Evolutionary conservation across 805 yeast species (phyloP), one percentile per base, ranked within the genome.

Genomic region (Myxozyma melibiosi): DNA sequence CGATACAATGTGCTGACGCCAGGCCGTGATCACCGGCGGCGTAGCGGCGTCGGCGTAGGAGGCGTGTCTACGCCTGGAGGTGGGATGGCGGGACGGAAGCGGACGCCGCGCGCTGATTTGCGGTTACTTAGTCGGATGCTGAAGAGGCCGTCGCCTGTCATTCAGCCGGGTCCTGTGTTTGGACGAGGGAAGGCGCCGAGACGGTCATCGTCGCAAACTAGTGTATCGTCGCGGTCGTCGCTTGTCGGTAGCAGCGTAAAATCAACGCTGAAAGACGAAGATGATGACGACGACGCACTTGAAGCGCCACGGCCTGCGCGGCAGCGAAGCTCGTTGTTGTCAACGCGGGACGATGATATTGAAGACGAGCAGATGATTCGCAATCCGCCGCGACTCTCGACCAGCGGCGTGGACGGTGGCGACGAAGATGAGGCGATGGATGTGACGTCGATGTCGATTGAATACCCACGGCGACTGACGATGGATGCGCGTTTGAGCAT

Each of bases 71-170:
- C n/a, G n/a, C n/a, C 22, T 1, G 25, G 47, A 18, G 39, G 53
- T 31, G 47, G 48, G 6, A 41, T 18, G 4, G 35, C 35, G 14
- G 30, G 13, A n/a, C 30, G 56, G 22, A 45, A 45, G 33, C n/a
- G 31, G 34, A 60, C 63, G n/a, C 64, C 64, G 16, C 16, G 64
- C 7, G 58, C 58, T 43, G 64, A 60, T 16, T 33, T 60, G 22
- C 51, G 64, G 27, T 39, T 52, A 13, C 52, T 60, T 31, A 53
- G 59, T 50, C 38, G 63, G 37, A 22, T 53, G 13, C 28, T 53
- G 38, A 43, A 45, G 34, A 35, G 51, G 22, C 40, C 41, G 2
- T 42, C 46, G 35, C 34, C 34, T n/a, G n/a, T n/a, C n/a, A n/a
- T n/a, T n/a, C n/a, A n/a, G n/a, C n/a, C n/a, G n/a, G n/a, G n/a